A percentile compares a stretch with the other conserved stretches of the same genome.
phyloP scores from a whole-genome alignment of 257 asterid species.

The Primulina eburnea region DNA sequence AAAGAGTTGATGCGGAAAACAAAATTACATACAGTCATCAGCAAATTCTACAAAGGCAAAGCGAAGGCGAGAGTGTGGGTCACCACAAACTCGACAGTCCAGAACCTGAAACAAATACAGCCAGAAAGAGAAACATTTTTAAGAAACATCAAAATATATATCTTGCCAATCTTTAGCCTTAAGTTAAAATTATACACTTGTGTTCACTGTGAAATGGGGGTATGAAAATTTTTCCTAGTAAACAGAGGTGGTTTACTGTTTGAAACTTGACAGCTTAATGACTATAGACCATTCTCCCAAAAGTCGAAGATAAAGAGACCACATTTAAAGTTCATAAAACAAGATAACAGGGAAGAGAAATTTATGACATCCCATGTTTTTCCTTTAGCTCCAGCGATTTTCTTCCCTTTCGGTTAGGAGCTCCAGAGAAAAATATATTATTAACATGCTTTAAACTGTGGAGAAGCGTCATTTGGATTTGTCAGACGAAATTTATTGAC shows the following conservation, averaged over 20 bases:
- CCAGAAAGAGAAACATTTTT: constrained; percentile 2
- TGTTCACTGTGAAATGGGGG: neutral
- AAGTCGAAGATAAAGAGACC: neutral
- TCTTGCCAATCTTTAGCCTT: neutral
- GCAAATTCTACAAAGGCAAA: constrained; percentile 96
- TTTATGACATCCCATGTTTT: neutral
- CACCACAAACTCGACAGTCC: constrained; percentile 98
- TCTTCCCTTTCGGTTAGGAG: neutral
- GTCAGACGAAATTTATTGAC: neutral
- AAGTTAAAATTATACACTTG: neutral
- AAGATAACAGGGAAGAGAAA: neutral
- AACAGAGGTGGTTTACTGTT: neutral
- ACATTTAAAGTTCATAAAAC: neutral
- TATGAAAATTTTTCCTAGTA: neutral
- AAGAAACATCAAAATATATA: too few species aligned
- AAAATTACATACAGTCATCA: constrained; percentile 67
- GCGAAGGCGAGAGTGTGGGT: constrained; percentile 96
- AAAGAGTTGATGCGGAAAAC: neutral
- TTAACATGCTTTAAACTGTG: neutral
- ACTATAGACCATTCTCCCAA: neutral
- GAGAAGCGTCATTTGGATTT: neutral
- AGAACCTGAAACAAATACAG: constrained; percentile 59
- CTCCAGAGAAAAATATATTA: neutral
- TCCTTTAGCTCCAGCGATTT: neutral
- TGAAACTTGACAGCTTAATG: neutral